Percentiles rank a stretch among this genome's conserved stretches.
Conservation (phyloP, 2,329 filamentous ascomycete genomes). For the Claviceps arundinis region DNA sequence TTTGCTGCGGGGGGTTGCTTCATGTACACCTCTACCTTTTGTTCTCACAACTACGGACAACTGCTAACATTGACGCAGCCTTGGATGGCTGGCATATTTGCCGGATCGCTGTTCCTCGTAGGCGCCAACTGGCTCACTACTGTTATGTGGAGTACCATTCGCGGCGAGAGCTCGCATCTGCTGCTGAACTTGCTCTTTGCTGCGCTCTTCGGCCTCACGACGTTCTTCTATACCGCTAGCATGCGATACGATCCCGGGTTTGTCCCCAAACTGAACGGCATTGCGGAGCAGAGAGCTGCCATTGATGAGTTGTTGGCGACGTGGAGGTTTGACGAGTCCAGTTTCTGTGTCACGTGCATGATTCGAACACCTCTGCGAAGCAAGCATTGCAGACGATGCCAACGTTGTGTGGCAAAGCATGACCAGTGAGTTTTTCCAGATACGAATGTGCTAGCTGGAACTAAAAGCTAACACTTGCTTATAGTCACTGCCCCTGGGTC, state of each 20-base stretch:
- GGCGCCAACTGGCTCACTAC: constrained; percentile 62
- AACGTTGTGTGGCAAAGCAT: constrained; percentile 87
- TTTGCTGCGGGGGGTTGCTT: background rate
- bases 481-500: constrained; percentile 91
- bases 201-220: constrained; percentile 48
- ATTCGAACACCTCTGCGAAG: constrained; percentile 81
- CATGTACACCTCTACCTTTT: too few species aligned
- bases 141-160: constrained; percentile 43
- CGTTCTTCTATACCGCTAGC: constrained; percentile 76
- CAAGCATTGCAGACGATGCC: constrained; percentile 89
- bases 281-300: constrained; percentile 76
- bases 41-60: too few species aligned
- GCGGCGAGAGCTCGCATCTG: constrained; percentile 34
- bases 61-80: constrained; percentile 37
- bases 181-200: constrained; percentile 68
- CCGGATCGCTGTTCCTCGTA: constrained; percentile 70
- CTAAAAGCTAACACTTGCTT: background rate
- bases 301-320: constrained; percentile 75
- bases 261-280: constrained; percentile 79
- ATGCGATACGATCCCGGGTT: constrained; percentile 88
- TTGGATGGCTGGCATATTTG: constrained; percentile 88
- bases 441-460: too few species aligned
- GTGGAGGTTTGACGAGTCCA: constrained; percentile 86
- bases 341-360: constrained; percentile 94
- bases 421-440: constrained; percentile 59